phyloP scores from a whole-genome alignment of 371 early-diverging fungal genomes.

The Syncephalastrum sp. region DNA sequence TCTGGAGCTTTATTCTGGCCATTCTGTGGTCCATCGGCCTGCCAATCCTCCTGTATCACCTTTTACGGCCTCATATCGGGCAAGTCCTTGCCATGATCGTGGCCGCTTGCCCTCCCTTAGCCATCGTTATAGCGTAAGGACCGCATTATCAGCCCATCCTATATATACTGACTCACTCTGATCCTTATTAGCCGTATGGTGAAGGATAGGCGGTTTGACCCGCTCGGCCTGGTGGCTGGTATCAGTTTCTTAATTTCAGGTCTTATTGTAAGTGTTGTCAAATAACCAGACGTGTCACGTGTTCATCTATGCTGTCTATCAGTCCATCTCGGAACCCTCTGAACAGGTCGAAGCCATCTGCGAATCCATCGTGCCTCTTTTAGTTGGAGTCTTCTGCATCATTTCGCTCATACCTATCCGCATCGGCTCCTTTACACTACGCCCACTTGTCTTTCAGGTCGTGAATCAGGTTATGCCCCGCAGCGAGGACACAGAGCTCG shows the following conservation, averaged over 20 bases:
- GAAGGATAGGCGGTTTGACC: conserved; percentile 21
- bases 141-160: background rate
- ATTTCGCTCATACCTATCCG: conserved; percentile 36
- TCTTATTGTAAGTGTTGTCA: conserved; percentile 25
- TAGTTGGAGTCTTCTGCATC: conserved; percentile 37
- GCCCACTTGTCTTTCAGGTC: conserved; percentile 38
- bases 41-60: conserved; percentile 33
- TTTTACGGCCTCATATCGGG: conserved; percentile 27
- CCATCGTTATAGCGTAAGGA: conserved; percentile 29
- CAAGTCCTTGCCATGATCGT: conserved; percentile 42
- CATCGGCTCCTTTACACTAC: conserved; percentile 30
- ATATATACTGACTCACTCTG: background rate
- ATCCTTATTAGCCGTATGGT: conserved; percentile 23
- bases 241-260: conserved; percentile 34
- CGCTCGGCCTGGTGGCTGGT: conserved; percentile 29
- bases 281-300: background rate
- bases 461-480: conserved; percentile 46
- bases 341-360: conserved; percentile 29
- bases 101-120: conserved; percentile 33
- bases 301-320: background rate
- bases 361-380: conserved; percentile 33
- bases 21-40: conserved; percentile 39
- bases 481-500: conserved; percentile 21
- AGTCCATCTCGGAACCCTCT: conserved; percentile 44
- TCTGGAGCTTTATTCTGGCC: conserved; percentile 33